phyloP scores from a whole-genome alignment of 2,329 filamentous ascomycete species.

The Fusarium ambrosium region DNA sequence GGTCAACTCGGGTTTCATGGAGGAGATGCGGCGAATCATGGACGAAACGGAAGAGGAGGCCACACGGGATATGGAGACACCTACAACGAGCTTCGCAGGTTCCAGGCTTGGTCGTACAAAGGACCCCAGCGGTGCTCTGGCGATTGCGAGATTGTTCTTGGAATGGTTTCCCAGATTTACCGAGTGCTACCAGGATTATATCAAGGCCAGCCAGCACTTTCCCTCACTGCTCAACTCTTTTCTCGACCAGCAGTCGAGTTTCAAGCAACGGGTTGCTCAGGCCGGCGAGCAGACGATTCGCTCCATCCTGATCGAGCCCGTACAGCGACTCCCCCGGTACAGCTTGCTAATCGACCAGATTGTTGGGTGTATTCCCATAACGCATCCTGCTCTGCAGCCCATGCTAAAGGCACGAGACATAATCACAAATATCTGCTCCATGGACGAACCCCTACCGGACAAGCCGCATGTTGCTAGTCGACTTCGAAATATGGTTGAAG shows the following conservation, averaged over 20 bases:
- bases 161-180: constrained; percentile 96
- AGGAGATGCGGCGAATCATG: constrained; percentile 80
- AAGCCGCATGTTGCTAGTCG: constrained; percentile 81
- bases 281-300: constrained; percentile 91
- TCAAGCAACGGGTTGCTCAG: constrained; percentile 83
- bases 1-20: constrained; percentile 84
- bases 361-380: constrained; percentile 84
- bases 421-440: constrained; percentile 95
- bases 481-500: constrained; percentile 80
- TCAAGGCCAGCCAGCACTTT: constrained; percentile 89
- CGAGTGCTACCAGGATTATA: constrained; percentile 92
- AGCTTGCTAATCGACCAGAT: constrained; percentile 98
- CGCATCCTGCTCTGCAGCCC: constrained; percentile 84
- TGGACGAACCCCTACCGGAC: constrained; percentile 79
- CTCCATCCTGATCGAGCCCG: constrained; percentile 94
- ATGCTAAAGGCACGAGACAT: constrained; percentile 93
- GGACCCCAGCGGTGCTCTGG: constrained; percentile 83
- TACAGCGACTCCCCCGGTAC: constrained; percentile 93
- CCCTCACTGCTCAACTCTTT: constrained; percentile 84
- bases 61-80: constrained; percentile 78
- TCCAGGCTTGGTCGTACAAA: constrained; percentile 64
- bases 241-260: constrained; percentile 84
- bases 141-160: constrained; percentile 83
- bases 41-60: constrained; percentile 88
- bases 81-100: constrained; percentile 57